Percentiles rank a stretch among this genome's conserved stretches.
These are phyloP conservation scores for Alternaria triticina DNA, from an alignment of 2,329 filamentous ascomycete genomes.

Conservation along the genomic window DNA sequence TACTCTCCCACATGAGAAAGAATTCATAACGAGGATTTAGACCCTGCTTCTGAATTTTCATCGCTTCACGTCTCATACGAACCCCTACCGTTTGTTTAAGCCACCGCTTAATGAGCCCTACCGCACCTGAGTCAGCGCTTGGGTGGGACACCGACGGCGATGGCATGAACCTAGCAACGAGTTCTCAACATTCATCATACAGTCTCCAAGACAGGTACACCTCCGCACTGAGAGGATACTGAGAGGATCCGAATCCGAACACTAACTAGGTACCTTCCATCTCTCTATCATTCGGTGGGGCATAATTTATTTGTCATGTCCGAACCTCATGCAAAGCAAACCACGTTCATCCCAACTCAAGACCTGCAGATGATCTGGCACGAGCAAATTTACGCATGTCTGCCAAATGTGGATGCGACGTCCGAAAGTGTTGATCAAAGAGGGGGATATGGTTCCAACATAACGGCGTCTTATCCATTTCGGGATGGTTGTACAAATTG, in stretches of 20 bases:
- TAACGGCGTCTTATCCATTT: neutral
- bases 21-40: neutral
- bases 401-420: neutral
- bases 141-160: neutral
- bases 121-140: neutral
- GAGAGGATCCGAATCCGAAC: neutral
- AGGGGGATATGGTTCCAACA: neutral
- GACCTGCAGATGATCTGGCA: neutral
- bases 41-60: neutral
- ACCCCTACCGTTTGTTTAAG: neutral
- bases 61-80: neutral
- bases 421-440: neutral
- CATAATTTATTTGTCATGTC: neutral
- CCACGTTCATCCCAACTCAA: neutral
- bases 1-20: neutral
- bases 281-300: neutral
- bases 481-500: neutral
- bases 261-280: neutral
- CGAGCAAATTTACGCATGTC: neutral
- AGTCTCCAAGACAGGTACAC: neutral
- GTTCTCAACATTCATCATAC: neutral
- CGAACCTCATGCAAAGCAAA: neutral
- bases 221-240: neutral
- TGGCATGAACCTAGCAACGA: neutral
- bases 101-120: neutral